A percentile compares a stretch with the other conserved stretches of the same genome.
These are phyloP conservation scores for Plantago elongata DNA, from an alignment of 257 asterid species.

Conservation along the genomic window DNA sequence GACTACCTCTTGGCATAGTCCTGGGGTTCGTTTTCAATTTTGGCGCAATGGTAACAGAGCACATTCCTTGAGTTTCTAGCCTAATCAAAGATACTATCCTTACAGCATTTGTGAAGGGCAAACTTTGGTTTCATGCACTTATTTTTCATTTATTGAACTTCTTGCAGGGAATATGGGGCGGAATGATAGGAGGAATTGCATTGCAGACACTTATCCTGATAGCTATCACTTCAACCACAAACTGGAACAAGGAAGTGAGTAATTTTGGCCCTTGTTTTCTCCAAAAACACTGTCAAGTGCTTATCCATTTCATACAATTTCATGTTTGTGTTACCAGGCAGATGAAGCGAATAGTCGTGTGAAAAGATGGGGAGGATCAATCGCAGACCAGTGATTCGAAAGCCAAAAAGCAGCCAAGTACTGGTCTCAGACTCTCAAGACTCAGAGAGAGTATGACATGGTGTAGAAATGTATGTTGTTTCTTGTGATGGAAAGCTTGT, in stretches of 20 bases:
- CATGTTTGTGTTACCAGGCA: conserved; percentile 36
- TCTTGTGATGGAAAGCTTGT: too few relatives aligned
- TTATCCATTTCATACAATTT: not conserved
- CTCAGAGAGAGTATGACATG: too few relatives aligned
- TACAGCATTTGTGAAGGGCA: not conserved
- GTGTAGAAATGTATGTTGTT: too few relatives aligned
- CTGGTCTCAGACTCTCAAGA: too few relatives aligned
- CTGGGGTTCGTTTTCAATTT: conserved; percentile 56
- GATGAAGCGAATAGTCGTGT: conserved; percentile 51
- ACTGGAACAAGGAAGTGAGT: conserved; percentile 74
- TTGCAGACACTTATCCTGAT: conserved; percentile 68
- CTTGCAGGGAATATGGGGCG: conserved; percentile 83
- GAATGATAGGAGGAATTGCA: conserved; percentile 67
- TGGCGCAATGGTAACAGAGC: conserved; percentile 38
- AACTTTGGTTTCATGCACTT: not conserved
- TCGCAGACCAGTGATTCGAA: conserved; percentile 24
- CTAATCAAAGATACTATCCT: too few relatives aligned
- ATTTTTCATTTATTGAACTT: not conserved
- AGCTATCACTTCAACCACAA: conserved; percentile 39
- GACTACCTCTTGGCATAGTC: conserved; percentile 64
- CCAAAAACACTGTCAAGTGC: not conserved
- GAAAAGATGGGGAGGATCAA: conserved; percentile 49
- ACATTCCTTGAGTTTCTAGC: too few relatives aligned
- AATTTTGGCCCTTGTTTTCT: not conserved
- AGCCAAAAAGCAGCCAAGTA: not conserved